phyloP scores from a whole-genome alignment of 73 alveolate genomes.

The Uronychia setigera region DNA sequence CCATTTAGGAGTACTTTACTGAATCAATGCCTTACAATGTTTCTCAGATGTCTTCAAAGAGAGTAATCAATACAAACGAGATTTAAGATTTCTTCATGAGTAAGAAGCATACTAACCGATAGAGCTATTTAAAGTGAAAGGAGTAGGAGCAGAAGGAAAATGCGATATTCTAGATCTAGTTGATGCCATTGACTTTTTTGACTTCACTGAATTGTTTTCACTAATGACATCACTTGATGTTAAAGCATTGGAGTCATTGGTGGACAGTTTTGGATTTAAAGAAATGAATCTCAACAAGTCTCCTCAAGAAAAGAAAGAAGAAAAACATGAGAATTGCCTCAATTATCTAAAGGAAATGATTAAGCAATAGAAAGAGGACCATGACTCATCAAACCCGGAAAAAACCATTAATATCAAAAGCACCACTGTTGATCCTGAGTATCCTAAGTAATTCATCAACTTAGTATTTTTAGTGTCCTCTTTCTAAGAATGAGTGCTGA shows the following conservation, averaged over 20 bases:
- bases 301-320: neutral
- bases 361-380: no score
- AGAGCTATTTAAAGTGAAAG: conserved; percentile 1
- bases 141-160: neutral
- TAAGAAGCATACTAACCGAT: neutral
- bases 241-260: neutral
- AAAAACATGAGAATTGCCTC: neutral
- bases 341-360: no score
- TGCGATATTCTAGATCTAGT: neutral
- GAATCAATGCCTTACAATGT: neutral
- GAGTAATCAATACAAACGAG: neutral
- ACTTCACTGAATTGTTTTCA: neutral
- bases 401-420: no score
- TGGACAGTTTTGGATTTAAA: neutral
- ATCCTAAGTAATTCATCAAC: no score
- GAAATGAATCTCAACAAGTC: neutral
- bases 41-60: neutral
- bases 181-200: neutral
- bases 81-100: neutral
- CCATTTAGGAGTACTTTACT: conserved; percentile 12
- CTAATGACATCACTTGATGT: neutral
- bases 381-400: no score
- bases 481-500: neutral
- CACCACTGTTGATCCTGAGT: no score
- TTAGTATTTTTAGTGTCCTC: neutral